Base-by-base conservation (phyloP, 306 rosid genomes). In the Acmispon strigosus region DNA sequence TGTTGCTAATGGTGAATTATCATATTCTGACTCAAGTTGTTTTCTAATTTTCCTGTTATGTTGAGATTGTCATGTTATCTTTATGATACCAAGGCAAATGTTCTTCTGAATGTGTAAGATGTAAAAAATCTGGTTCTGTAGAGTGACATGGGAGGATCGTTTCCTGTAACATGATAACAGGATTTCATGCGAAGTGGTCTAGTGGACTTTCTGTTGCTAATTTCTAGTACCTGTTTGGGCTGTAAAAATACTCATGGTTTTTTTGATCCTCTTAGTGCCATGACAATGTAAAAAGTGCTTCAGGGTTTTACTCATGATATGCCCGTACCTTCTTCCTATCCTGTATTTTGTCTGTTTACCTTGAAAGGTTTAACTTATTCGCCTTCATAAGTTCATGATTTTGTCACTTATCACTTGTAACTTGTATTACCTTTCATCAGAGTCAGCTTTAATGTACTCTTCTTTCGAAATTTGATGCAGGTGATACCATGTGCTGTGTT, bases 401-500 rank as follows among this genome's bases (percentile, higher is more conserved):
- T 57, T 80, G 63, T 50, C 48, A 10, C 18, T 32, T 50, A 27
- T 53, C 72, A 15, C 39, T 48, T 36, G 42, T 54, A 76, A 62
- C 16, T 55, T 39, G 5, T 57, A 14, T 37, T 19, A 15, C 50
- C 45, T 53, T 80, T 36, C 29, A 73, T 14, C 45, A 18, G 47
- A 27, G 29, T 59, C 65, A 56, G 70, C 50, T 81, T 69, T 32
- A 74, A 78, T 76, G 56, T 62, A 34, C 29, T 66, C 43, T 68
- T 22, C 70, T 63, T 74, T 78, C 78, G 69, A 60, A 68, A 78
- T 80, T 78, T 72, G 70, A 70, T 87, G 88, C 96, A 94, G 98
- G 85, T 80, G 83, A 74, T 72, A 63, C 98, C 98, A 4, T 94
- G 98, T 84, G 91, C 96, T 36, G 78, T 84, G 52, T 66, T 94